Evolutionary conservation across 2,329 filamentous ascomycete species (phyloP).

Genomic region (Alternaria novae-zelandiae): DNA sequence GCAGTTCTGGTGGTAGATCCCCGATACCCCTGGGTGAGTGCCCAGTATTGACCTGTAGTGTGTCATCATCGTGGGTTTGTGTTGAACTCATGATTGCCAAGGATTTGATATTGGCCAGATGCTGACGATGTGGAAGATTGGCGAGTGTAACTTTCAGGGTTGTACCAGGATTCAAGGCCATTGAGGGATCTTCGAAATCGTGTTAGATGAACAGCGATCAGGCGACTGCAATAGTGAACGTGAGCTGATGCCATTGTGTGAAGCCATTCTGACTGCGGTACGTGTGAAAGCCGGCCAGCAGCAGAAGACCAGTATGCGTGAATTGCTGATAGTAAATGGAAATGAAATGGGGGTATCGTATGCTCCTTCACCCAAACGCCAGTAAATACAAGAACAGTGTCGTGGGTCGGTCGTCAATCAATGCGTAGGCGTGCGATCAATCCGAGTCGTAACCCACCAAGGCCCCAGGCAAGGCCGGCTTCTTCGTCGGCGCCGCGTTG

Average conservation of each 20-base stretch:
- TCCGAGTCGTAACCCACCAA: constrained; percentile 9
- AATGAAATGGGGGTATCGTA: background rate
- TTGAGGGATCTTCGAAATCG: background rate
- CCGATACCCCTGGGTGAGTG: background rate
- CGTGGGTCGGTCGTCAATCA: background rate
- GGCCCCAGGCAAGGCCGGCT: background rate
- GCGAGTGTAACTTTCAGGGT: background rate
- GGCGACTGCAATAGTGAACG: background rate
- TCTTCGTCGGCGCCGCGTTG: background rate
- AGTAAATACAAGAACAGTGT: background rate
- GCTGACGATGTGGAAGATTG: background rate
- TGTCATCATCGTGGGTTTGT: background rate
- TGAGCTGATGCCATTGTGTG: background rate
- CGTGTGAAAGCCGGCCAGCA: background rate
- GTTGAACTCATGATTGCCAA: background rate
- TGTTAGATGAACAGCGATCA: background rate
- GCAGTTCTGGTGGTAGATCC: background rate
- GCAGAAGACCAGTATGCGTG: background rate
- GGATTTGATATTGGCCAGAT: background rate
- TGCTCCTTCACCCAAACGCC: background rate
- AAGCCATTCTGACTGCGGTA: background rate
- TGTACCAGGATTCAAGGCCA: background rate
- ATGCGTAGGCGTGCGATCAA: background rate
- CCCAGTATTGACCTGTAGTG: background rate
- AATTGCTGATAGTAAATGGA: background rate